Conservation (phyloP, 257 asterid species). For the Solanum boliviense region DNA sequence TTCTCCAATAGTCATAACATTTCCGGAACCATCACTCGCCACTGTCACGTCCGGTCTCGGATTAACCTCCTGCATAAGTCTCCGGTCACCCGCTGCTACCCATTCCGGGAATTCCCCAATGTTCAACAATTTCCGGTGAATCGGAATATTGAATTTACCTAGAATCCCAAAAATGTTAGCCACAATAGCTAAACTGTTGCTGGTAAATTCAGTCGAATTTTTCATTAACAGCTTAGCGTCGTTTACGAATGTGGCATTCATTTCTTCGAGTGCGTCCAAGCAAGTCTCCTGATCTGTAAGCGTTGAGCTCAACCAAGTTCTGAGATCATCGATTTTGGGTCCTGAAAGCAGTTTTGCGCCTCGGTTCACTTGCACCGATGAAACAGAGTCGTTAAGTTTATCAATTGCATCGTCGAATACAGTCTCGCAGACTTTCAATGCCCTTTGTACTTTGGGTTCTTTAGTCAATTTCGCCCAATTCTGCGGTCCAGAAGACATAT, state of each 20-base stretch:
- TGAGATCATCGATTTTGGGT: slow-evolving; percentile 24
- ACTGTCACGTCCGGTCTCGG: slow-evolving; percentile 52
- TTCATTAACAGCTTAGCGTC: slow-evolving; percentile 28
- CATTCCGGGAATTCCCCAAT: slow-evolving; percentile 33
- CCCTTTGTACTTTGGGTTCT: slow-evolving; percentile 26
- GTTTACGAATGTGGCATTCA: slow-evolving; percentile 27
- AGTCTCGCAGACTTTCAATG: slow-evolving; percentile 35
- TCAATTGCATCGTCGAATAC: slow-evolving; percentile 59
- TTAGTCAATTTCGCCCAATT: slow-evolving; percentile 17
- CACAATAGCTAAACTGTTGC: slow-evolving; percentile 74
- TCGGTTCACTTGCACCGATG: neutral
- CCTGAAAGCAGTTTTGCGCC: slow-evolving; percentile 7
- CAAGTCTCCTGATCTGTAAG: slow-evolving; percentile 71
- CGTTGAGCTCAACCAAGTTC: slow-evolving; percentile 63
- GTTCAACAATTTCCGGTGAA: slow-evolving; percentile 36
- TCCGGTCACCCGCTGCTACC: slow-evolving; percentile 41
- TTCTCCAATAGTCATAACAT: slow-evolving; percentile 26
- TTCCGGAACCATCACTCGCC: slow-evolving; percentile 51
- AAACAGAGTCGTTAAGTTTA: slow-evolving; percentile 37
- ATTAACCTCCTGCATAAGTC: slow-evolving; percentile 29
- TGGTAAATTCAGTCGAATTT: slow-evolving; percentile 46
- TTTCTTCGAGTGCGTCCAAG: slow-evolving; percentile 52
- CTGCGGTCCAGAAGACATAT: slow-evolving; percentile 20
- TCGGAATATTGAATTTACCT: slow-evolving; percentile 29
- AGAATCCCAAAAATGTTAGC: slow-evolving; percentile 34